Evolutionary conservation across 805 yeast species (phyloP), one percentile per base, ranked within the genome.

Genomic region (Nakazawaea ishiwadae): DNA sequence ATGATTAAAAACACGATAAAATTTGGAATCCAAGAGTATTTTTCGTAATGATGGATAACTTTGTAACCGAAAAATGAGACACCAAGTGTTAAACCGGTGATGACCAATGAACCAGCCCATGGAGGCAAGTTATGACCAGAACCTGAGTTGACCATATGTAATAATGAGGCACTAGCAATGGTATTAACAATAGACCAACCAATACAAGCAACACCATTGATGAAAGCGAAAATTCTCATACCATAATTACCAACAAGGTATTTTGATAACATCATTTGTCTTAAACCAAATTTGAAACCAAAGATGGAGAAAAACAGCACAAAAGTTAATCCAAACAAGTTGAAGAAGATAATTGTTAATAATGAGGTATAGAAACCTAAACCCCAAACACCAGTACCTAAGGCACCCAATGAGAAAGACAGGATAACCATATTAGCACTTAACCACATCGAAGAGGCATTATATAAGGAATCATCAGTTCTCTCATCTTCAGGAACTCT

Each of bases 141-240:
- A 30, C 66, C 67, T 47, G 62, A 66, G 68, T 87, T 87, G 46
- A 90, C 82, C 56, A 84, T 77, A 63, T 82, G 79, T 45, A 89
- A 68, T 48, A 89, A 66, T 61, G 87, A 93, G 18, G 96, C 96
- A 27, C 93, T 79, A 23, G 89, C 84, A 77, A 89, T 84, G 47
- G 85, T 86, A 64, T 90, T 90, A 36, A 88, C 91, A 8, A 96
- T 87, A 63, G 93, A 85, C 97, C 97, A 90, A 53, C 97, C 96
- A 42, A 89, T 77, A 74, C 96, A 86, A 20, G 96, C 90, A 48
- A 90, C 62, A 54, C 80, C 75, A 58, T 89, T 88, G 58, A 90
- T 69, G 35, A 82, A 60, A 8, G 95, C 81, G 55, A 87, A 83
- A 44, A 88, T 71, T 59, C 95, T 76, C 64, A 84, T 81, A 35